A percentile compares a stretch with the other conserved stretches of the same genome.
Evolutionary conservation across 805 yeast species (phyloP).

Genomic region (Jamesozyma piceae): DNA sequence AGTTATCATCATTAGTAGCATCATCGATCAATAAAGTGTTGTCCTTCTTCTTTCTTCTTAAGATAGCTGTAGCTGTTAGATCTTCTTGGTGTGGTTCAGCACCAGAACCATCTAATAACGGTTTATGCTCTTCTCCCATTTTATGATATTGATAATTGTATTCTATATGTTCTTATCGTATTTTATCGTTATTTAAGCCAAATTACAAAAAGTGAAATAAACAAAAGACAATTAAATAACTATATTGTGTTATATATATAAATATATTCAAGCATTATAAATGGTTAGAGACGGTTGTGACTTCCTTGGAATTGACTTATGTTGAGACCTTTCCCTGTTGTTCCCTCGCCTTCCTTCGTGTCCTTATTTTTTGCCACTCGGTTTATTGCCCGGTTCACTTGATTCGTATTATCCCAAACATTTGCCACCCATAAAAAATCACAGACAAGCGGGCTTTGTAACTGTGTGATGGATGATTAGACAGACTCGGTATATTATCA

Average conservation of each 20-base stretch:
- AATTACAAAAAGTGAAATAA: too few relatives aligned
- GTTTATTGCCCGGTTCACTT: background rate
- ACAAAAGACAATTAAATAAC: too few relatives aligned
- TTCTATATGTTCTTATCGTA: background rate
- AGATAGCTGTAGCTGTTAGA: slow-evolving; percentile 91
- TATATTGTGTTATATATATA: too few relatives aligned
- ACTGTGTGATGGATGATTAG: too few relatives aligned
- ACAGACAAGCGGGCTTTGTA: too few relatives aligned
- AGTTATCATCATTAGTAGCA: slow-evolving; percentile 94
- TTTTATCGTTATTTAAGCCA: too few relatives aligned
- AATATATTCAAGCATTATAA: too few relatives aligned
- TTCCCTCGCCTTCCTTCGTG: background rate
- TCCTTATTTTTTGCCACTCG: slow-evolving; percentile 2
- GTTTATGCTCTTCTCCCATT: slow-evolving; percentile 34
- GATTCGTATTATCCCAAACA: too few relatives aligned
- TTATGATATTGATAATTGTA: background rate
- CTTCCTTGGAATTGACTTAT: too few relatives aligned
- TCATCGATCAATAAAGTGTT: slow-evolving; percentile 92
- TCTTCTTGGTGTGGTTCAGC: slow-evolving; percentile 47
- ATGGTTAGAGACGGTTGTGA: too few relatives aligned
- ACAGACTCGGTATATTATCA: too few relatives aligned
- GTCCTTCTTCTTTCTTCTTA: slow-evolving; percentile 95
- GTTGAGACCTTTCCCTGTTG: background rate
- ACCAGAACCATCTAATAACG: slow-evolving; percentile 59
- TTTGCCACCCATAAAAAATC: background rate